Evolutionary conservation across 805 yeast genomes (phyloP), one percentile per base, ranked within the genome.

Genomic region (Kodamaea lidongshanica): DNA sequence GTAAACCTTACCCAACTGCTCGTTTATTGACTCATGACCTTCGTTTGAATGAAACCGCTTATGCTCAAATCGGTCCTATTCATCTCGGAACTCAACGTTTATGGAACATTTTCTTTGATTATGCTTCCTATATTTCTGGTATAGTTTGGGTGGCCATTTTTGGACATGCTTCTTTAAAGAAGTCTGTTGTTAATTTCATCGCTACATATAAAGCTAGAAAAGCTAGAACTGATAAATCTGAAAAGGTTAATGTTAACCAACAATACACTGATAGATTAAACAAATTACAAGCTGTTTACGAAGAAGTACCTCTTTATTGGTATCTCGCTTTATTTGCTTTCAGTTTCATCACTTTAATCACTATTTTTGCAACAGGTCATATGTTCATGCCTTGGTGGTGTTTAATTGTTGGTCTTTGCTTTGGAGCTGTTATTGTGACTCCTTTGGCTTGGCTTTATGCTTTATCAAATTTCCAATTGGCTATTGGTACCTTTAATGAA

Each of bases 301-400:
- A 42, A 10, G 63, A 57, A 20, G 64, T 69, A 15, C 75, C 74
- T 1, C 30, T 32, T 3, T 44, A 42, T 21, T 69, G 74, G 74
- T 69, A 63, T 36, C 21, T 44, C 9, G 23, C 31, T 2, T 38
- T 69, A 16, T 66, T 68, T 34, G 19, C 39, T 5, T 26, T 52
- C 3, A 60, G 70, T 6, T 61, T 65, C 33, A 37, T 45, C 5
- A 45, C 51, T 0, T 42, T 66, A 9, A 52, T 62, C 21, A 30
- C 46, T 3, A 52, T 64, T 8, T 54, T 61, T 25, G 41, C 48
- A 5, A 44, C 57, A 10, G 59, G 58, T 5, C 38, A 41, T 20
- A 39, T 58, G 25, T 57, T 52, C 35, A 35, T 38, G 32, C 39
- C 38, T 2, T 38, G 41, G 41, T 47, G 52, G 52, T 33, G 48